These are phyloP conservation scores for Penicillium nucicola DNA, from an alignment of 495 filamentous ascomycete genomes.

Conservation along the genomic window DNA sequence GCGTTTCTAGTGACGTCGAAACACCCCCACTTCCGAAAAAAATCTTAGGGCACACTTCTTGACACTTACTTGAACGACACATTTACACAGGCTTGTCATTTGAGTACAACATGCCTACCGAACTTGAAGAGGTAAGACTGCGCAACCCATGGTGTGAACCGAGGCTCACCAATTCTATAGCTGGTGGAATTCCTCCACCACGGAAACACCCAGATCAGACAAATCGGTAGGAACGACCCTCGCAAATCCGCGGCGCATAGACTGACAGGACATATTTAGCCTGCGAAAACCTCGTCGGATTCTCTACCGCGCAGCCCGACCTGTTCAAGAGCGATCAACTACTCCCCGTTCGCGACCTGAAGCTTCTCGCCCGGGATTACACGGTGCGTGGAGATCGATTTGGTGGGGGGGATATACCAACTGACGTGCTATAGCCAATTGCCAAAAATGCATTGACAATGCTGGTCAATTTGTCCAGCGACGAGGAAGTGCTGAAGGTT, in stretches of 20 bases:
- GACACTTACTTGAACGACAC: neutral
- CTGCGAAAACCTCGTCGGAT: constrained; percentile 81
- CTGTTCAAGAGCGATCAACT: constrained; percentile 83
- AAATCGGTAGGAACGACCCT: constrained; percentile 53
- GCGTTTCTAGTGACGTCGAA: constrained; percentile 19
- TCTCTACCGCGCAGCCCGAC: constrained; percentile 68
- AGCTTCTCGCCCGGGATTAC: constrained; percentile 81
- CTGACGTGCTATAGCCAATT: constrained; percentile 58
- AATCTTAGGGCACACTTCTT: constrained; percentile 1
- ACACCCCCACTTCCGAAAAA: constrained; percentile 24
- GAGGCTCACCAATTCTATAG: constrained; percentile 36
- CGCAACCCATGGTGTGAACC: neutral
- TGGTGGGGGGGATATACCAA: neutral
- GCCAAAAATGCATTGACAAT: constrained; percentile 91
- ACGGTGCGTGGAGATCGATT: constrained; percentile 48
- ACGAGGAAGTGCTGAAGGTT: constrained; percentile 65
- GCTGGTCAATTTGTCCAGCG: constrained; percentile 83
- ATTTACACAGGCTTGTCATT: constrained; percentile 1
- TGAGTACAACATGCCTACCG: constrained; percentile 63
- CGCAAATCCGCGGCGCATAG: neutral
- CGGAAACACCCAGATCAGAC: constrained; percentile 80
- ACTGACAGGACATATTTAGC: constrained; percentile 42
- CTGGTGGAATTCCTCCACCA: constrained; percentile 90
- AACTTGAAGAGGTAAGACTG: constrained; percentile 72
- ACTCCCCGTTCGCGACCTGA: constrained; percentile 81